Conservation (phyloP, 2,329 filamentous ascomycete species). For the Aspergillus intermedius region DNA sequence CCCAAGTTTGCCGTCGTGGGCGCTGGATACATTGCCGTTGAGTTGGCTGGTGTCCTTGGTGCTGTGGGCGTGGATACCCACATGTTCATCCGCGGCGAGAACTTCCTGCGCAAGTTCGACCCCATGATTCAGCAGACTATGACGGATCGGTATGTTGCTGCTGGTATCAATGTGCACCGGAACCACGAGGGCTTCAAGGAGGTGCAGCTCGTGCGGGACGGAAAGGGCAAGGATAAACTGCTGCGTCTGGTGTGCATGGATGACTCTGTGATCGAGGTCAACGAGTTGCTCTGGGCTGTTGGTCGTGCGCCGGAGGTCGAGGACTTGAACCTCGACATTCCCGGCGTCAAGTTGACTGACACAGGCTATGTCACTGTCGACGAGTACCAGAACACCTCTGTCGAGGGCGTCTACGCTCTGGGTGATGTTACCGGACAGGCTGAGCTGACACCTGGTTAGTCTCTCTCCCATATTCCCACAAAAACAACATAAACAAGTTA, state of each 20-base stretch:
- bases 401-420: slow-evolving; percentile 43
- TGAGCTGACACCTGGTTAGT: slow-evolving; percentile 45
- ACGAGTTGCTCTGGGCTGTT: slow-evolving; percentile 48
- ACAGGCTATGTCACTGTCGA: slow-evolving; percentile 42
- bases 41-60: slow-evolving; percentile 46
- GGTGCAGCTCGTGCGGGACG: slow-evolving; percentile 39
- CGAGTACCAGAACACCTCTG: slow-evolving; percentile 46
- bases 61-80: slow-evolving; percentile 46
- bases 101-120: slow-evolving; percentile 47
- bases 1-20: slow-evolving; percentile 47
- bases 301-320: slow-evolving; percentile 42
- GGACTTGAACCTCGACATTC: slow-evolving; percentile 35
- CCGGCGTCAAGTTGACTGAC: slow-evolving; percentile 36
- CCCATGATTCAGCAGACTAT: slow-evolving; percentile 48
- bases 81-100: slow-evolving; percentile 45
- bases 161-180: slow-evolving; percentile 44
- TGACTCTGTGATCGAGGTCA: slow-evolving; percentile 40
- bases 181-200: slow-evolving; percentile 43
- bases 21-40: slow-evolving; percentile 47
- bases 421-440: slow-evolving; percentile 48
- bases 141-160: slow-evolving; percentile 46
- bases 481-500: background rate
- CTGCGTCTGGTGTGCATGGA: slow-evolving; percentile 40
- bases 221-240: slow-evolving; percentile 42
- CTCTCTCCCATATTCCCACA: too few species aligned